Evolutionary conservation across 1,284 basidiomycete genomes (phyloP).

Genomic region (Cryptococcus neoformans): DNA sequence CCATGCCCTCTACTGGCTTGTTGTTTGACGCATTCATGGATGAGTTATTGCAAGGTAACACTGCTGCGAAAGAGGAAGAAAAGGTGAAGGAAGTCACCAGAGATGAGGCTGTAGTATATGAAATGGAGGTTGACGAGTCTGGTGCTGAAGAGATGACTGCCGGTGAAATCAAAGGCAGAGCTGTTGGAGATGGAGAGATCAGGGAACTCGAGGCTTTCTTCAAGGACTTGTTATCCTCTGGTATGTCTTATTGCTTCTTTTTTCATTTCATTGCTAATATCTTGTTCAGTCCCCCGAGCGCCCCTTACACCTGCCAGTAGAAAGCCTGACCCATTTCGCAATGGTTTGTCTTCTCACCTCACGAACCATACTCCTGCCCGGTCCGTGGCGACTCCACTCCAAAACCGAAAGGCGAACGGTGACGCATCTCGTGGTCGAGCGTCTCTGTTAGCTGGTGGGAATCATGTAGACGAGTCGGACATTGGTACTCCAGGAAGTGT

Average conservation of each 20-base stretch:
- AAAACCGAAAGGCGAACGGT: conserved; percentile 9
- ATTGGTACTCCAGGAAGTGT: conserved; percentile 3
- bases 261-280: not conserved
- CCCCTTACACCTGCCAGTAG: not conserved
- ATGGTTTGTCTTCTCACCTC: conserved; percentile 1
- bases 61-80: not conserved
- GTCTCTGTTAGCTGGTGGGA: conserved; percentile 1
- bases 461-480: conserved; percentile 2
- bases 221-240: conserved; percentile 12
- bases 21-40: conserved; percentile 72
- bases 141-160: not conserved
- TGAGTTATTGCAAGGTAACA: conserved; percentile 55
- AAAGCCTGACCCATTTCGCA: conserved; percentile 2
- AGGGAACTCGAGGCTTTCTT: conserved; percentile 30
- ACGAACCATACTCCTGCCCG: not conserved
- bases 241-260: not conserved
- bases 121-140: conserved; percentile 5
- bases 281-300: not conserved
- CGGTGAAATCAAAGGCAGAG: conserved; percentile 1
- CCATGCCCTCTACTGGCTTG: conserved; percentile 70
- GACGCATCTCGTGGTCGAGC: conserved; percentile 1
- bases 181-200: conserved; percentile 21
- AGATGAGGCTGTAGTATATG: conserved; percentile 11
- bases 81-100: not conserved
- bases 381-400: conserved; percentile 1